phyloP scores from a whole-genome alignment of 2,329 filamentous ascomycete genomes.

The Xylaria hypoxylon region DNA sequence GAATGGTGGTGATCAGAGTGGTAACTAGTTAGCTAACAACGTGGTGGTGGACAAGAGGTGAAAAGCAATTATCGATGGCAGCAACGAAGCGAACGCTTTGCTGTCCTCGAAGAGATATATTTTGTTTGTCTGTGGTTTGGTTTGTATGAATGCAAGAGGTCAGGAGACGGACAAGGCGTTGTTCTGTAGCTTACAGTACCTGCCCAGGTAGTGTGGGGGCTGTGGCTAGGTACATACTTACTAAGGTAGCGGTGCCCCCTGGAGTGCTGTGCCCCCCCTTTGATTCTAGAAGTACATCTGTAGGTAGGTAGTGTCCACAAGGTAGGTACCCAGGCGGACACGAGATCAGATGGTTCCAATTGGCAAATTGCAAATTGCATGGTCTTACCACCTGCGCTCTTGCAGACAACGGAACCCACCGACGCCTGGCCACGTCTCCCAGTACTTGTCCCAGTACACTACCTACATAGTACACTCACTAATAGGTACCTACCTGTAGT shows the following conservation, averaged over 20 bases:
- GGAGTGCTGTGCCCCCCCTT: conserved; percentile 20
- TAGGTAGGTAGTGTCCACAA: not conserved
- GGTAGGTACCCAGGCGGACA: conserved; percentile 24
- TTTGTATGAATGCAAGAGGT: conserved; percentile 13
- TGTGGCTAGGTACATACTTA: not conserved
- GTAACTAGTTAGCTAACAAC: not conserved
- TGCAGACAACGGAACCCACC: conserved; percentile 32
- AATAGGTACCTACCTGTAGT: too few relatives aligned
- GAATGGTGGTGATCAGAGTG: conserved; percentile 4
- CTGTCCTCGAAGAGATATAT: conserved; percentile 17
- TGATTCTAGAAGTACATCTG: conserved; percentile 19
- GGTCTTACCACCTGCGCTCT: not conserved
- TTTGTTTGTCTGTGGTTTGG: conserved; percentile 11
- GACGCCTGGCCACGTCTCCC: conserved; percentile 23
- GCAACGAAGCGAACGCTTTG: conserved; percentile 18
- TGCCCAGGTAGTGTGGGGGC: conserved; percentile 6
- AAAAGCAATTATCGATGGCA: not conserved
- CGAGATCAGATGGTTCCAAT: conserved; percentile 35
- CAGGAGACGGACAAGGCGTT: conserved; percentile 22
- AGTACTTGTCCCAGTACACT: not conserved
- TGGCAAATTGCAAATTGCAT: conserved; percentile 36
- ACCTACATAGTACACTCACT: conserved; percentile 1
- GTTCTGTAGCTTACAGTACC: not conserved
- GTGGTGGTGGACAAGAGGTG: not conserved
- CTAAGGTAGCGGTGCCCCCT: too few relatives aligned